A percentile compares a stretch with the other conserved stretches of the same genome.
Conservation (phyloP, 2,329 filamentous ascomycete species). For the Hypoxylon sp. region DNA sequence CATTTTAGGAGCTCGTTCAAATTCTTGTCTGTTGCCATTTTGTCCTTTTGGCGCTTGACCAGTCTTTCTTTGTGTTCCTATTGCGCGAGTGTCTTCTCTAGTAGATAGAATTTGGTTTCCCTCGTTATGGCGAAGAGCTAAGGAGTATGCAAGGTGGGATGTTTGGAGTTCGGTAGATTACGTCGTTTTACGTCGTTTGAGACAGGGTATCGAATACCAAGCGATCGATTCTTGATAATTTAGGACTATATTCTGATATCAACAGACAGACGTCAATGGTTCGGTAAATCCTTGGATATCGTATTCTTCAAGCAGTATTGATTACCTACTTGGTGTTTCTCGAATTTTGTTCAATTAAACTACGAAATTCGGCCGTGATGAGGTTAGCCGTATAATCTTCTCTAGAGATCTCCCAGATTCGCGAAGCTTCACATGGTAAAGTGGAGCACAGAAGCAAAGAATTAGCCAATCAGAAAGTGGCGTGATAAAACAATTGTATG, state of each 20-base stretch:
- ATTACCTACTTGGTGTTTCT: neutral
- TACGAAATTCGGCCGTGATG: slow-evolving; percentile 20
- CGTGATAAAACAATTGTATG: neutral
- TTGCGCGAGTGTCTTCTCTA: slow-evolving; percentile 25
- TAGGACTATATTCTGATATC: neutral
- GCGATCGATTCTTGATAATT: slow-evolving; percentile 7
- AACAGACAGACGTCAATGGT: neutral
- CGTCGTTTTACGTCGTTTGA: slow-evolving; percentile 27
- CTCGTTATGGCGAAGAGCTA: neutral
- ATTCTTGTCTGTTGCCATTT: slow-evolving; percentile 66
- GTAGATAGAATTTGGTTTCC: slow-evolving; percentile 1
- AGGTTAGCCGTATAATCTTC: slow-evolving; percentile 28
- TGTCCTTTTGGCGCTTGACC: slow-evolving; percentile 16
- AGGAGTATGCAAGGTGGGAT: slow-evolving; percentile 5
- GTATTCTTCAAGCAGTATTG: neutral
- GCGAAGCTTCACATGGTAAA: slow-evolving; percentile 48
- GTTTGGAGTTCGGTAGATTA: slow-evolving; percentile 31
- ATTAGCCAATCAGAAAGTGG: slow-evolving; percentile 24
- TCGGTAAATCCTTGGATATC: neutral
- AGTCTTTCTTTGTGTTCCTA: neutral
- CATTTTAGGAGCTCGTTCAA: slow-evolving; percentile 86
- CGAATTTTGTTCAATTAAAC: slow-evolving; percentile 2
- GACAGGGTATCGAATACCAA: slow-evolving; percentile 29
- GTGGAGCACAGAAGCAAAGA: slow-evolving; percentile 29
- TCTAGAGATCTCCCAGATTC: slow-evolving; percentile 47